Evolutionary conservation across 1,139 yeast species (phyloP), one percentile per base, ranked within the genome.

Genomic region (Diutina pseudorugosa): DNA sequence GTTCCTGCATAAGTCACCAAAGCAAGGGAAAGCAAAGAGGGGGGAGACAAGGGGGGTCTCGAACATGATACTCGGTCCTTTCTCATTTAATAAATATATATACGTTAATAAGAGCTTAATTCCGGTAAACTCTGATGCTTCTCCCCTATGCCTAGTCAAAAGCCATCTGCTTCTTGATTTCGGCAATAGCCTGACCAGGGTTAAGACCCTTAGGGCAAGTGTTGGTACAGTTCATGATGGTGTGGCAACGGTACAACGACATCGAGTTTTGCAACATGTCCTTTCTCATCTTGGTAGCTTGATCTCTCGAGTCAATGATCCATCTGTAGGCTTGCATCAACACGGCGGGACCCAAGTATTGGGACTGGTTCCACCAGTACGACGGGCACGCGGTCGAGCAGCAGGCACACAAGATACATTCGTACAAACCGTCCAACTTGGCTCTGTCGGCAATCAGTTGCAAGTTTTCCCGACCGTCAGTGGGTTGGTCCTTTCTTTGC

Each of bases 321-420:
- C 98, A 93, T 77, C 98, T 84, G 80, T 84, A 93, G 55, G 98
- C 97, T 77, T 93, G 98, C 97, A 93, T 88, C 70, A 93, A 80
- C 55, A 93, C 98, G 30, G 98, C 98, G 41, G 98, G 98, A 55
- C 98, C 98, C 64, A 94, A 77, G 74, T 94, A 94, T 76, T 94
- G 95, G 72, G 91, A 96, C 74, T 90, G 96, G 75, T 94, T 94
- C 99, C 99, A 94, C 98, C 99, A 94, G 80, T 94, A 94, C 7
- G 98, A 90, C 53, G 99, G 98, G 77, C 99, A 93, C 40, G 98
- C 83, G 52, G 99, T 94, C 43, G 98, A 91, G 73, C 98, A 93
- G 75, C 98, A 93, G 27, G 98, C 98, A 77, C 98, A 93, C 66
- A 93, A 78, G 63, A 93, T 93, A 77, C 98, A 93, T 73, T 93